Evolutionary conservation across 225 moss, liverwort and hornwort species (phyloP).

Genomic region (Physcomitrium patens): DNA sequence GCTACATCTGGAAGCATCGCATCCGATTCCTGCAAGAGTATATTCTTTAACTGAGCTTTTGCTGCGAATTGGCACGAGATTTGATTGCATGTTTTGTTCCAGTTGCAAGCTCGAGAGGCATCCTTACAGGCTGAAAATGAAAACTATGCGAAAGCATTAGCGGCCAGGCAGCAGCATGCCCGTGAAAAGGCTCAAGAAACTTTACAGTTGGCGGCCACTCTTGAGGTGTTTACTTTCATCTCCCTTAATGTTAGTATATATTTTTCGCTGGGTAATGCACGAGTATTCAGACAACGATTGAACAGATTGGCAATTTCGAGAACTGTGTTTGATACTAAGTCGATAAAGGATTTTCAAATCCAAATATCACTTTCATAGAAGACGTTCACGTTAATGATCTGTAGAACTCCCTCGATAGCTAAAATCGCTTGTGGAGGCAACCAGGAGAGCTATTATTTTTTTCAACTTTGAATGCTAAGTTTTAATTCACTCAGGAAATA

Average conservation of each 20-base stretch:
- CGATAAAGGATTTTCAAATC: neutral
- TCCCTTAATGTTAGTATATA: slow-evolving; percentile 4
- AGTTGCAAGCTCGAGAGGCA: slow-evolving; percentile 80
- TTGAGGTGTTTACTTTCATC: slow-evolving; percentile 50
- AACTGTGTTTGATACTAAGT: neutral
- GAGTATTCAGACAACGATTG: slow-evolving; percentile 2
- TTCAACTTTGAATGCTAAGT: slow-evolving; percentile 1
- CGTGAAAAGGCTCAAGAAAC: slow-evolving; percentile 76
- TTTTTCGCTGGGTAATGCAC: neutral
- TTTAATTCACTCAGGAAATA: slow-evolving; percentile 48
- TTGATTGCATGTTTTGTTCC: slow-evolving; percentile 27
- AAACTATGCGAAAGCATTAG: slow-evolving; percentile 69
- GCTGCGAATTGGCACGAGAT: slow-evolving; percentile 9
- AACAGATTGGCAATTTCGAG: slow-evolving; percentile 14
- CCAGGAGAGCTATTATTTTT: neutral
- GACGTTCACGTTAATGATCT: slow-evolving; percentile 3
- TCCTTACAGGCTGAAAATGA: slow-evolving; percentile 75
- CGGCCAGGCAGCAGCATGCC: slow-evolving; percentile 74
- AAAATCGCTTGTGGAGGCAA: neutral
- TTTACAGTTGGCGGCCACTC: slow-evolving; percentile 48
- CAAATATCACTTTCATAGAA: neutral
- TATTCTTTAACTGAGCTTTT: neutral
- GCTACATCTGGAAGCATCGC: neutral
- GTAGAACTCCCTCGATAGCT: neutral
- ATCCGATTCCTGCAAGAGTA: neutral